These are phyloP conservation scores for Leishmania arabica DNA, from an alignment of 208 protist species.

Conservation along the genomic window DNA sequence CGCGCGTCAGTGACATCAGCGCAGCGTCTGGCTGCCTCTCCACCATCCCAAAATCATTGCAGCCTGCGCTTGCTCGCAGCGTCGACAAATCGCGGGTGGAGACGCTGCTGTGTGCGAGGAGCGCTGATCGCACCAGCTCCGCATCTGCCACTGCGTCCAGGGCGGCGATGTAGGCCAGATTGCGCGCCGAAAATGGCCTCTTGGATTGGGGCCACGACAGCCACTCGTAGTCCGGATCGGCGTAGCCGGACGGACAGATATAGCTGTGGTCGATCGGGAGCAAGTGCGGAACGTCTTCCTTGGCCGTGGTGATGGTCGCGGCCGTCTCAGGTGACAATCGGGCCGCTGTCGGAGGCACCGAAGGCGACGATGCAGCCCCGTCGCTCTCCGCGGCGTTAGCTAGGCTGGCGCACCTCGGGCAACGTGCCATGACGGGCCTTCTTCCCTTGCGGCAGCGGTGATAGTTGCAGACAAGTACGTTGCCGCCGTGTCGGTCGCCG, in stretches of 20 bases:
- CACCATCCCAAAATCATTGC: background rate
- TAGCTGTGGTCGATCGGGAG: constrained; percentile 90
- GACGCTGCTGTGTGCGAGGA: constrained; percentile 24
- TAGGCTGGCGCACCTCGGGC: background rate
- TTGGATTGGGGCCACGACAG: constrained; percentile 79
- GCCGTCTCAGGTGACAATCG: background rate
- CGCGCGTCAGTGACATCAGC: background rate
- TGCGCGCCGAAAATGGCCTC: constrained; percentile 44
- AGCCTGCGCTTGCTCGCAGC: background rate
- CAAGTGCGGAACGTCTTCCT: constrained; percentile 31
- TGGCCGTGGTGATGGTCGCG: background rate
- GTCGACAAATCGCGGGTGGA: background rate
- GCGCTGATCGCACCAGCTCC: constrained; percentile 42
- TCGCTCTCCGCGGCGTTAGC: background rate
- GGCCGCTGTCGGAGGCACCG: background rate
- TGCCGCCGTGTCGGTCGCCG: constrained; percentile 78
- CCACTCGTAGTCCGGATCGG: constrained; percentile 86
- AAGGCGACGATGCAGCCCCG: background rate
- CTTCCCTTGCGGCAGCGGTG: background rate
- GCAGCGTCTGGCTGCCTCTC: background rate
- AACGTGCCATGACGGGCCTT: background rate
- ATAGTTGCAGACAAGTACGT: constrained; percentile 57
- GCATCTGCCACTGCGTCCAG: constrained; percentile 66
- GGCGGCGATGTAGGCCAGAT: constrained; percentile 49
- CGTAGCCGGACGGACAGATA: constrained; percentile 73